phyloP scores from a whole-genome alignment of 2,329 filamentous ascomycete genomes.

The Blumeriella jaapii region DNA sequence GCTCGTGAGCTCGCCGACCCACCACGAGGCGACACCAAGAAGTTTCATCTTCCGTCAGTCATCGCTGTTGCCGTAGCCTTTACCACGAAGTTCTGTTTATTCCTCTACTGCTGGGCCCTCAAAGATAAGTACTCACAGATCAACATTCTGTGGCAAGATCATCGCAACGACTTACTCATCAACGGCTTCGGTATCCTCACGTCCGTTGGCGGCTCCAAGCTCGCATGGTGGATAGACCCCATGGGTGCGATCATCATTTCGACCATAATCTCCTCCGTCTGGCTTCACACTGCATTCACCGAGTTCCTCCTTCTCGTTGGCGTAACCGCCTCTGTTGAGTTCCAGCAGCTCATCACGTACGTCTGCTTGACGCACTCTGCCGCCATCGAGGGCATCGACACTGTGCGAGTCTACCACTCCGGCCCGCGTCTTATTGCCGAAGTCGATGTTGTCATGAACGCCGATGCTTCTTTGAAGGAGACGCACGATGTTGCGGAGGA shows the following conservation, averaged over 20 bases:
- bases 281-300: conserved; percentile 73
- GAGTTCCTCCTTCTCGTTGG: conserved; percentile 91
- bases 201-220: conserved; percentile 78
- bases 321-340: conserved; percentile 72
- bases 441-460: conserved; percentile 91
- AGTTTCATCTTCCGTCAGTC: conserved; percentile 71
- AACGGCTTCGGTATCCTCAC: conserved; percentile 90
- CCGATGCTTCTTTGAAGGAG: conserved; percentile 55
- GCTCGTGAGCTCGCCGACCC: conserved; percentile 53
- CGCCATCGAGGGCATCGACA: conserved; percentile 76
- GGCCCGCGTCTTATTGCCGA: conserved; percentile 85
- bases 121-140: conserved; percentile 88
- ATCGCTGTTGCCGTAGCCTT: conserved; percentile 81
- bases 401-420: conserved; percentile 85
- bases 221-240: conserved; percentile 91
- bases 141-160: conserved; percentile 89
- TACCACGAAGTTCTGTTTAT: conserved; percentile 68
- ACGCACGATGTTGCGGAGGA: conserved; percentile 93
- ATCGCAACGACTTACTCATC: conserved; percentile 94
- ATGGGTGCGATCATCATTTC: conserved; percentile 81
- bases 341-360: conserved; percentile 90
- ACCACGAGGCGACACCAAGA: conserved; percentile 37
- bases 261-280: conserved; percentile 63
- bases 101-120: conserved; percentile 85
- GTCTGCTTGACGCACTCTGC: conserved; percentile 88